Conservation (phyloP, 768 basidiomycete genomes). For the Serendipita indica region DNA sequence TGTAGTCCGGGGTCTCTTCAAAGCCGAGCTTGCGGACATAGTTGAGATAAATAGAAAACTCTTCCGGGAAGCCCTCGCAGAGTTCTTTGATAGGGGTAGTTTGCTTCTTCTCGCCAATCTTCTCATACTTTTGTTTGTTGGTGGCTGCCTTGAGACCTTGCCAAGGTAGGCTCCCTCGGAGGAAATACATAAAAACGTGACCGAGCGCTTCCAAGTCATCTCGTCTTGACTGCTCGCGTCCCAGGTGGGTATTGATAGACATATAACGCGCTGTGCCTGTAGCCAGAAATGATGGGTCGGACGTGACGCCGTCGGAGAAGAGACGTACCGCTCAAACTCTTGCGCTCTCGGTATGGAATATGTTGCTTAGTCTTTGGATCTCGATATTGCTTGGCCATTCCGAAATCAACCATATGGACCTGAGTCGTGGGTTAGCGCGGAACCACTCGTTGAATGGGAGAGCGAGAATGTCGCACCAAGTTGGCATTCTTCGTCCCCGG, state of each 20-base stretch:
- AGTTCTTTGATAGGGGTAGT: conserved; percentile 95
- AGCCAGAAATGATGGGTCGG: too few species aligned
- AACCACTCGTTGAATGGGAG: neutral
- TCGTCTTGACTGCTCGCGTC: conserved; percentile 84
- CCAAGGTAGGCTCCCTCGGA: conserved; percentile 94
- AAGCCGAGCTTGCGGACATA: conserved; percentile 98
- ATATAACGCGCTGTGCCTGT: conserved; percentile 93
- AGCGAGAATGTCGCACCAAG: conserved; percentile 17
- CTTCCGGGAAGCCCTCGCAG: conserved; percentile 96
- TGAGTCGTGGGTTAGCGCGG: neutral
- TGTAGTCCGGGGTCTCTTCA: conserved; percentile 98
- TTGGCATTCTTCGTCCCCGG: conserved; percentile 84
- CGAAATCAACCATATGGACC: conserved; percentile 71
- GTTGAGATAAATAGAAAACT: conserved; percentile 96
- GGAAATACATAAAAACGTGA: conserved; percentile 99
- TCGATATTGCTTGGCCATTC: conserved; percentile 99
- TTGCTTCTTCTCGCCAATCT: conserved; percentile 99
- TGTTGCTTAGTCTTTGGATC: conserved; percentile 99
- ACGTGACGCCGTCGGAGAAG: neutral
- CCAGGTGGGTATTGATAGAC: conserved; percentile 98
- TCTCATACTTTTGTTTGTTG: conserved; percentile 99
- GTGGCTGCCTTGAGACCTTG: conserved; percentile 98
- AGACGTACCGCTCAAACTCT: conserved; percentile 51
- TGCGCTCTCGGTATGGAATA: conserved; percentile 96
- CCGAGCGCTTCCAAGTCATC: conserved; percentile 98